A percentile compares a stretch with the other conserved stretches of the same genome.
phyloP scores from a whole-genome alignment of 106 monocot genomes.

The Dioscorea alata region DNA sequence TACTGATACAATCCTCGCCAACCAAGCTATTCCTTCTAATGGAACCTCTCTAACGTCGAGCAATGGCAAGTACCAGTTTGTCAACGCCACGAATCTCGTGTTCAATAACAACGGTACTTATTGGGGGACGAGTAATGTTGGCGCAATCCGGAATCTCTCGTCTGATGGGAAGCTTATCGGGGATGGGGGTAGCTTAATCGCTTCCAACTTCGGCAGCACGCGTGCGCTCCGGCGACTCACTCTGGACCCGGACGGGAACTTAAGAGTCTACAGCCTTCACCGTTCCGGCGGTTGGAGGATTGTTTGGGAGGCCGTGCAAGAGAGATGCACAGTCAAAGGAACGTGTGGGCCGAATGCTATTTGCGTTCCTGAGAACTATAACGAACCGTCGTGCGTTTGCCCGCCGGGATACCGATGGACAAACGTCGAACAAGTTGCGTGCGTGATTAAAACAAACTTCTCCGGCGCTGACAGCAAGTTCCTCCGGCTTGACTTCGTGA shows the following conservation, averaged over 20 bases:
- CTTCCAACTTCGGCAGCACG: conserved; percentile 4
- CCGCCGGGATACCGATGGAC: conserved; percentile 38
- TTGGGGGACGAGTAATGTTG: background rate
- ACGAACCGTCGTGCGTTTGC: conserved; percentile 33
- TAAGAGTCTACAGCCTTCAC: conserved; percentile 49
- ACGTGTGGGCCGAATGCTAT: conserved; percentile 31
- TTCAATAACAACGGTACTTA: conserved; percentile 9
- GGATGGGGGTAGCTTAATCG: background rate
- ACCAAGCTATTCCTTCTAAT: conserved; percentile 17
- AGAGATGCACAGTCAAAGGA: conserved; percentile 47
- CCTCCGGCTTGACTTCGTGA: conserved; percentile 47
- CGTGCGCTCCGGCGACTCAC: conserved; percentile 33
- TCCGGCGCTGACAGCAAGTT: conserved; percentile 21
- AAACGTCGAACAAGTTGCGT: background rate
- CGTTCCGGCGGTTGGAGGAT: conserved; percentile 22
- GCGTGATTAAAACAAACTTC: conserved; percentile 13
- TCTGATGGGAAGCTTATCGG: conserved; percentile 14
- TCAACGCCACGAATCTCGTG: conserved; percentile 20
- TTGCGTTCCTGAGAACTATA: conserved; percentile 26
- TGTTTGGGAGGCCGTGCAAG: conserved; percentile 48
- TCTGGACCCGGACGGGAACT: conserved; percentile 47
- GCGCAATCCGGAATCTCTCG: conserved; percentile 14
- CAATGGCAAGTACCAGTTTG: conserved; percentile 11
- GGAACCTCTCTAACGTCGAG: conserved; percentile 9
- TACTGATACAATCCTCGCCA: conserved; percentile 43